A percentile compares a stretch with the other conserved stretches of the same genome.
Conservation (phyloP, 139 green algal genomes). For the Chlorella ohadii region DNA sequence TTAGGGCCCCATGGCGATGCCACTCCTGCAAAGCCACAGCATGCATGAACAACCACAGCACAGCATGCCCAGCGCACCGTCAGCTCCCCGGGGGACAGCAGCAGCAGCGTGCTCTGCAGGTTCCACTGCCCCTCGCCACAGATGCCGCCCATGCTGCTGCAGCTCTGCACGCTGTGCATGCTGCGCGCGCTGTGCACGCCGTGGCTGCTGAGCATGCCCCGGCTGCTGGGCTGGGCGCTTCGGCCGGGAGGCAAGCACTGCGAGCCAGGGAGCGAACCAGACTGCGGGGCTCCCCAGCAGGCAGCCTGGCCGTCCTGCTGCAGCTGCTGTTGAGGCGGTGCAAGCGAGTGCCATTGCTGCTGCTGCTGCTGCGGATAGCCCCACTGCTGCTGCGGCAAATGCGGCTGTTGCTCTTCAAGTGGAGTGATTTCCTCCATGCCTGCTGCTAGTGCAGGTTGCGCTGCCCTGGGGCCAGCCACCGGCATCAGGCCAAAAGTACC, state of each 20-base stretch:
- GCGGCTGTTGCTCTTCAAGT: background rate
- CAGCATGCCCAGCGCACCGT: background rate
- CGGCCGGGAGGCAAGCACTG: background rate
- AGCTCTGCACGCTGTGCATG: background rate
- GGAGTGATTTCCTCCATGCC: background rate
- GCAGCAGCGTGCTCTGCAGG: background rate
- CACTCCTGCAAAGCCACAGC: background rate
- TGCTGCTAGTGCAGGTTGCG: background rate
- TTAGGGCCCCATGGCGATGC: too few species aligned
- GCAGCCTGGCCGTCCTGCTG: background rate
- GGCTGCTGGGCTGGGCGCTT: background rate
- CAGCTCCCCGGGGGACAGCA: background rate
- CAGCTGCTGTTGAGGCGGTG: background rate
- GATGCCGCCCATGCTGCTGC: background rate
- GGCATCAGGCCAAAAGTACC: too few species aligned
- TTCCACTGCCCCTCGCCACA: background rate
- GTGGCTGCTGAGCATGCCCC: background rate
- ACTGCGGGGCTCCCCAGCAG: background rate
- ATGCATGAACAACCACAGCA: background rate
- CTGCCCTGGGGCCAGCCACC: background rate
- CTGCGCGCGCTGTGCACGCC: background rate
- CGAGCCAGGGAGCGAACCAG: too few species aligned
- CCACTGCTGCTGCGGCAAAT: background rate
- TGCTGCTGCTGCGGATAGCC: background rate
- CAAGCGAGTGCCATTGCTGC: background rate